Evolutionary conservation across 2,329 filamentous ascomycete species (phyloP).

Genomic region (Colletotrichum sp.): DNA sequence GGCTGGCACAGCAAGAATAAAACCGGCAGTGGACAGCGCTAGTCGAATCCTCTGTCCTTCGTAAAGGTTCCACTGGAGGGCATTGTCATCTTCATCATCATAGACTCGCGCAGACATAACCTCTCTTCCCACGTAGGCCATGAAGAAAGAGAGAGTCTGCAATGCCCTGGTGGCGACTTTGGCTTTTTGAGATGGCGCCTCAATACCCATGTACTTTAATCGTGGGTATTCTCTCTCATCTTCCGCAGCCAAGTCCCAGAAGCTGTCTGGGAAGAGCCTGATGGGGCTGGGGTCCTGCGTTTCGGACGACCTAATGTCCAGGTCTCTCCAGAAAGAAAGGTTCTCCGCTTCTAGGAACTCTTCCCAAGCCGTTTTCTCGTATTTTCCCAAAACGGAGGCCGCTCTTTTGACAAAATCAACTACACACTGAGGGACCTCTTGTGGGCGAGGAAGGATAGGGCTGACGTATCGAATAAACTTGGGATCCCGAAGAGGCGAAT

Average conservation of each 20-base stretch:
- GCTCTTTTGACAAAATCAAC: background rate
- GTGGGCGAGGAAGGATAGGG: background rate
- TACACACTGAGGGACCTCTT: background rate
- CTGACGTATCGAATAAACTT: background rate
- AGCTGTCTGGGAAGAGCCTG: background rate
- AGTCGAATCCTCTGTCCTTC: background rate
- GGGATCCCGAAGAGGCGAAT: background rate
- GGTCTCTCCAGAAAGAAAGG: background rate
- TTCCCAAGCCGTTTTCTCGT: too few relatives aligned
- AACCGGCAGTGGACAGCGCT: background rate
- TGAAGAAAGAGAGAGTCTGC: background rate
- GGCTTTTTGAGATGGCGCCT: fast-evolving
- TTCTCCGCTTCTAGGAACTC: background rate
- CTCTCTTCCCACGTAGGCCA: background rate
- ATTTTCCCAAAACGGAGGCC: too few relatives aligned
- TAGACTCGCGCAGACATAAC: background rate
- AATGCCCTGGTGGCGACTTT: background rate
- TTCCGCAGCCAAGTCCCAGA: background rate
- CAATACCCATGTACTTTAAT: too few relatives aligned
- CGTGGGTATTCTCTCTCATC: background rate
- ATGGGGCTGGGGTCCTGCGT: fast-evolving
- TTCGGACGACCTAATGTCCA: background rate
- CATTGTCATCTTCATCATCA: background rate
- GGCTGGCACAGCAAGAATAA: background rate
- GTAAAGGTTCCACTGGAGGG: fast-evolving